A percentile compares a stretch with the other conserved stretches of the same genome.
Evolutionary conservation across 148 eudicot species (phyloP).

Genomic region (Drosera capensis): DNA sequence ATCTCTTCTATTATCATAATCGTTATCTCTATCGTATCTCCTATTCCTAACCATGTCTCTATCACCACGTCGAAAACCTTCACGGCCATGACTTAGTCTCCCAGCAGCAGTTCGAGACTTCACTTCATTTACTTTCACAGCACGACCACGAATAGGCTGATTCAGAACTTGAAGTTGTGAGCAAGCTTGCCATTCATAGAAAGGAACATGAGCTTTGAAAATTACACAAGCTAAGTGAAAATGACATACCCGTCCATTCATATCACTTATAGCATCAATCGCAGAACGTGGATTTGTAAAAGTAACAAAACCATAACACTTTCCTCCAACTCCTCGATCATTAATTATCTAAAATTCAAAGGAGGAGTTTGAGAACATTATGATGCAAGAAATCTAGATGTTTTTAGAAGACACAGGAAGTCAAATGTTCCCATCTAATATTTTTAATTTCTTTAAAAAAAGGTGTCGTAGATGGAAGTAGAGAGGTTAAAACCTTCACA

Average conservation of each 20-base stretch:
- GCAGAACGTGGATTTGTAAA: constrained; percentile 76
- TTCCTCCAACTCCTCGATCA: constrained; percentile 64
- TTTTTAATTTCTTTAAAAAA: no score
- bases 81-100: constrained; percentile 38
- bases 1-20: constrained; percentile 22
- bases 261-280: constrained; percentile 65
- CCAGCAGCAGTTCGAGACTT: constrained; percentile 38
- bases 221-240: neutral
- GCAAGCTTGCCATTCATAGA: neutral
- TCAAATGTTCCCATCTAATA: no score
- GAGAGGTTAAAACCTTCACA: constrained; percentile 91
- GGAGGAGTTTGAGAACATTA: neutral
- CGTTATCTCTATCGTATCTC: constrained; percentile 41
- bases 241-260: constrained; percentile 55
- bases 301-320: constrained; percentile 87
- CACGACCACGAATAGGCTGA: constrained; percentile 71
- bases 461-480: no score
- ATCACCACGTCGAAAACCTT: constrained; percentile 32
- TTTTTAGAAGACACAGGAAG: neutral
- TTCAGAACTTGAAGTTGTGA: constrained; percentile 9
- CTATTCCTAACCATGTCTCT: constrained; percentile 31
- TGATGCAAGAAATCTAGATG: neutral
- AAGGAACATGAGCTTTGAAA: neutral
- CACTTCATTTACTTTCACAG: constrained; percentile 77
- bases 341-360: constrained; percentile 37